A percentile compares a stretch with the other conserved stretches of the same genome.
These are phyloP conservation scores for Brassica carinata DNA, from an alignment of 345 rosid genomes.

Conservation along the genomic window DNA sequence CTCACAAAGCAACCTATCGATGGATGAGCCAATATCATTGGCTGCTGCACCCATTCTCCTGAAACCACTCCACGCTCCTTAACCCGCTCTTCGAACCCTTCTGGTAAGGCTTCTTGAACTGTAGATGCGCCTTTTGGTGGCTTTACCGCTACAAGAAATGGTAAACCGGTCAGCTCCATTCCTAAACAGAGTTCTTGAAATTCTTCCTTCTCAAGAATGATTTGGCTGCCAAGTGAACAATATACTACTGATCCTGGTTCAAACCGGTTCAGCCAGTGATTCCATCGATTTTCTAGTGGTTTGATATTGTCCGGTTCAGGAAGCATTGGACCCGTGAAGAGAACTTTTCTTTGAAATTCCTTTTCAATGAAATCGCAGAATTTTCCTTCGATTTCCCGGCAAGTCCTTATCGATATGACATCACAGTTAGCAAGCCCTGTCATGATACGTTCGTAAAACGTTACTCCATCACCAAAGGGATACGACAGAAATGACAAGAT, in stretches of 20 bases:
- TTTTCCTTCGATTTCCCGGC: conserved; percentile 58
- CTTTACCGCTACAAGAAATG: conserved; percentile 58
- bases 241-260: conserved; percentile 51
- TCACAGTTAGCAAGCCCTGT: conserved; percentile 45
- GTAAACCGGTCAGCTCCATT: conserved; percentile 58
- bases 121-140: conserved; percentile 56
- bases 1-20: conserved; percentile 72
- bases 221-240: conserved; percentile 72
- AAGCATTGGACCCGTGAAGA: conserved; percentile 66
- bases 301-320: conserved; percentile 38
- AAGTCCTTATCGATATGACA: conserved; percentile 61
- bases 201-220: conserved; percentile 54
- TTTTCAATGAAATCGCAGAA: conserved; percentile 53
- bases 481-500: not conserved
- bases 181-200: conserved; percentile 70
- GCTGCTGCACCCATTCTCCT: conserved; percentile 62
- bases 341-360: conserved; percentile 52
- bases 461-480: not conserved
- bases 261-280: conserved; percentile 51
- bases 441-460: not conserved
- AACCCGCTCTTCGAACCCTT: conserved; percentile 61
- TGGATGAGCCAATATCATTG: conserved; percentile 49
- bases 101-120: conserved; percentile 66
- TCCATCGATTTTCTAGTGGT: conserved; percentile 56
- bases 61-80: conserved; percentile 54